Percentiles rank a stretch among this genome's conserved stretches.
These are phyloP conservation scores for Aspergillus oerlinghausenensis DNA, from an alignment of 2,329 filamentous ascomycete species.

Conservation along the genomic window DNA sequence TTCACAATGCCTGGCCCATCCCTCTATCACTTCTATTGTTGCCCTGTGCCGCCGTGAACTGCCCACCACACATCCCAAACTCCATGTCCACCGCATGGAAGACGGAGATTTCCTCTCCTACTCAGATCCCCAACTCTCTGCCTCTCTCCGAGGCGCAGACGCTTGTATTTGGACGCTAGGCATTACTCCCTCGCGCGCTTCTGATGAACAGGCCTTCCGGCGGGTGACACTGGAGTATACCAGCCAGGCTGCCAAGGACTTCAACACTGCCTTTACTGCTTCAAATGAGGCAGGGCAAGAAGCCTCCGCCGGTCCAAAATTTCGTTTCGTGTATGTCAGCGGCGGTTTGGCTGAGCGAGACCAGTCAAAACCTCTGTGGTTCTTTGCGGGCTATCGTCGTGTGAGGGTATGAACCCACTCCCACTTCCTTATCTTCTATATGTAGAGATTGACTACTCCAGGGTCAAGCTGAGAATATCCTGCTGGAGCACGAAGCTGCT, in stretches of 20 bases:
- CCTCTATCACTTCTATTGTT: conserved; percentile 49
- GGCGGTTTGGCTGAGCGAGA: conserved; percentile 11
- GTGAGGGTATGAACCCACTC: conserved; percentile 10
- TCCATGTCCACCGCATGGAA: conserved; percentile 41
- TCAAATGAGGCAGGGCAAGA: neutral
- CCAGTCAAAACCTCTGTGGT: conserved; percentile 16
- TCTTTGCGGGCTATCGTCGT: conserved; percentile 13
- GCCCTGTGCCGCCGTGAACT: conserved; percentile 48
- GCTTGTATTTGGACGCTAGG: conserved; percentile 42
- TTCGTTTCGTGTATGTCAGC: conserved; percentile 18
- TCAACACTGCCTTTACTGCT: neutral
- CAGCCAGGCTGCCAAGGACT: conserved; percentile 3
- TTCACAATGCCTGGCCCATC: conserved; percentile 46
- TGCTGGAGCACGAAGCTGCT: conserved; percentile 9
- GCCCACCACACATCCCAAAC: conserved; percentile 42
- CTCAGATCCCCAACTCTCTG: conserved; percentile 38
- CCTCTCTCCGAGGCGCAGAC: conserved; percentile 39
- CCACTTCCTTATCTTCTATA: neutral
- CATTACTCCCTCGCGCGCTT: neutral
- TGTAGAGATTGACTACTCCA: neutral
- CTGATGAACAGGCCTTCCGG: neutral
- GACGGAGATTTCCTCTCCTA: conserved; percentile 53
- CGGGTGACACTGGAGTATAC: conserved; percentile 12
- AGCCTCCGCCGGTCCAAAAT: neutral
- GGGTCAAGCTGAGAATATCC: conserved; percentile 17